Base-by-base conservation (phyloP, 2,329 filamentous ascomycete genomes). In the Escovopsis sp. region DNA sequence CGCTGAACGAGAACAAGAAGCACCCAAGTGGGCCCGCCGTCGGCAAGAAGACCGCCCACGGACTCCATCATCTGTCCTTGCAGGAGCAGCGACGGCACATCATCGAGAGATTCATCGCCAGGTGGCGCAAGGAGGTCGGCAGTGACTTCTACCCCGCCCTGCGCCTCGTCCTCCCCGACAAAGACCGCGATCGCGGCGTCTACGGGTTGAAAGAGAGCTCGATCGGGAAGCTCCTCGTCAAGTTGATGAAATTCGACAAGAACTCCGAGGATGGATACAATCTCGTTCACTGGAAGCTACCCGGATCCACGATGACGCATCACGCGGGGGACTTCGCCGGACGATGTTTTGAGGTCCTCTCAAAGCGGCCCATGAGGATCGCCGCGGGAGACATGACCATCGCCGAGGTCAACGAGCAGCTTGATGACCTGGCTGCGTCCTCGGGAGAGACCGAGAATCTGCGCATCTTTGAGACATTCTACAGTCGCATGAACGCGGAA, bases 161-260 rank as follows among this genome's bases (percentile, higher is more conserved):
- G 60, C 80, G 91, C 18, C 73, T 98, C 38, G 94, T 96, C 44
- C 70, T 95, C 4, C 88, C 89, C 0, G 86, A 93, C 54, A 93
- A 94, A 57, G 91, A 98, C 56, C 77, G 87, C 34, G 87, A 96
- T 54, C 77, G 91, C 39, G 82, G 83, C 15, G 87, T 94, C 68
- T 98, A 96, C 55, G 86, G 89, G 1, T 68, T 98, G 35, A 96
- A 96, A 57, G 91, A 98, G 65, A 88, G 82, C 57, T 76, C 80
- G 5, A 87, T 98, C 46, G 89, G 82, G 9, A 94, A 87, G 57
- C 65, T 96, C 18, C 68, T 96, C n/a, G 84, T 95, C 45, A 89
- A 87, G 57, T 73, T 94, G 34, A 82, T 94, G 69, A 89, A 88
- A 56, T 94, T 98, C 53, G 82, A 88, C 64, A 85, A 82, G 53